Evolutionary conservation across 202 grass and related monocot genomes (phyloP), one percentile per base, ranked within the genome.

Genomic region (Hordeum pubiflorum): DNA sequence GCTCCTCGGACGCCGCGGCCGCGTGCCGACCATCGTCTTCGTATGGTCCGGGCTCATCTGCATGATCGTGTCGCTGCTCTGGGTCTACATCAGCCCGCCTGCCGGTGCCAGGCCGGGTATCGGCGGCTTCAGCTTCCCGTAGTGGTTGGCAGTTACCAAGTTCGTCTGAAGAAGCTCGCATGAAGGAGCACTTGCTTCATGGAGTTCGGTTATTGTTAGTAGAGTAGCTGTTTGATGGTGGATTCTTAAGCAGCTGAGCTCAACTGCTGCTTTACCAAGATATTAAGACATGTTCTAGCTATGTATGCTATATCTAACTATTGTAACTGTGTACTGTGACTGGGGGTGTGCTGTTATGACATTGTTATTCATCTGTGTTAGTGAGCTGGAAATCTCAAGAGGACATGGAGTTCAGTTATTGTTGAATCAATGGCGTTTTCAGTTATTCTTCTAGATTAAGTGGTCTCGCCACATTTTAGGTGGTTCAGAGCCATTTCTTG

Each of bases 11-110:
- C 84, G 92, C 57, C 89, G 92, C 5, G 95, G 96, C 13, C 93
- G 93, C 9, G 90, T 98, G 80, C 96, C 92, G 0, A 98, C 92
- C 11, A 93, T 98, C 26, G 96, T 98, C 6, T 98, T 98, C 46
- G 86, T 98, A 73, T 98, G 96, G 96, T 95, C 92, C 0, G 96
- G 96, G 0, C 76, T 98, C 61, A 77, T 98, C 23, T 91, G 86
- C 12, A 98, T 93, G 72, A 77, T 94, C 22, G 64, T 98, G 7
- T 98, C 92, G 12, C 81, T 98, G 43, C 88, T 98, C 17, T 98
- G 92, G 92, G 96, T 98, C 26, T 93, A 93, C 76, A 88, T 98
- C 82, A 95, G 86, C 74, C 96, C 96, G 11, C 96, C 96, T 0
- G 80, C 82, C 0, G 92, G 95, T 0, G 77, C 62, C 1, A 86